phyloP scores from a whole-genome alignment of 2,329 filamentous ascomycete genomes.

The Fusarium beomiforme region DNA sequence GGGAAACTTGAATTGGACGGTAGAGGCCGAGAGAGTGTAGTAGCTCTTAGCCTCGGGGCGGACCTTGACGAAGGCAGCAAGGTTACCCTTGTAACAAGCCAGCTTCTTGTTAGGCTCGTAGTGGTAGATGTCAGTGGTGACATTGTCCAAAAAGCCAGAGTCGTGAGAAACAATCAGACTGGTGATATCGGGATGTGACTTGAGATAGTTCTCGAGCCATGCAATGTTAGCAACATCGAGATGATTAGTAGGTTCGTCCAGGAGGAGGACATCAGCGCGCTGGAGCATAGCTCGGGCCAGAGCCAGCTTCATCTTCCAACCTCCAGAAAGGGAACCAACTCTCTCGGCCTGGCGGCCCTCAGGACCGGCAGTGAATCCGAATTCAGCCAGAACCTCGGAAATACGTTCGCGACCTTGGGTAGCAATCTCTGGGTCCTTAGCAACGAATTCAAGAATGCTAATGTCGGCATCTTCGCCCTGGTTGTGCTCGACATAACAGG shows the following conservation, averaged over 20 bases:
- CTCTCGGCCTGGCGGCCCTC: slow-evolving; percentile 89
- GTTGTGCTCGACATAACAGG: slow-evolving; percentile 99
- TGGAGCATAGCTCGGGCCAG: slow-evolving; percentile 96
- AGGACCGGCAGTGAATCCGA: slow-evolving; percentile 91
- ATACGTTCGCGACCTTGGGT: slow-evolving; percentile 84
- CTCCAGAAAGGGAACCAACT: slow-evolving; percentile 94
- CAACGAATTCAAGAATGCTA: slow-evolving; percentile 92
- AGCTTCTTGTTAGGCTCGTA: slow-evolving; percentile 97
- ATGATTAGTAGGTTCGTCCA: slow-evolving; percentile 99
- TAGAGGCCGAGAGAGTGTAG: slow-evolving; percentile 90
- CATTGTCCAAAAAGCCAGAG: slow-evolving; percentile 94
- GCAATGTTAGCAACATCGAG: slow-evolving; percentile 95
- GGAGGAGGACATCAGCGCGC: slow-evolving; percentile 92
- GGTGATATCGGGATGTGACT: slow-evolving; percentile 95
- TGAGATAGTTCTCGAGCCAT: slow-evolving; percentile 95
- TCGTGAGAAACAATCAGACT: slow-evolving; percentile 99
- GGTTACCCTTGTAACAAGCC: slow-evolving; percentile 83
- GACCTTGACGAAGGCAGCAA: slow-evolving; percentile 84
- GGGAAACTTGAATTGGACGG: slow-evolving; percentile 97
- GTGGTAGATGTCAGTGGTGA: slow-evolving; percentile 99
- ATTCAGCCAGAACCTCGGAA: slow-evolving; percentile 83
- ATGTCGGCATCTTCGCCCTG: slow-evolving; percentile 98
- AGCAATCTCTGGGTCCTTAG: slow-evolving; percentile 87
- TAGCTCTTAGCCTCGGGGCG: slow-evolving; percentile 97
- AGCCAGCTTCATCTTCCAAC: slow-evolving; percentile 99